Evolutionary conservation across 1,284 basidiomycete genomes (phyloP), one percentile per base, ranked within the genome.

Genomic region (Pseudozyma thailandica): DNA sequence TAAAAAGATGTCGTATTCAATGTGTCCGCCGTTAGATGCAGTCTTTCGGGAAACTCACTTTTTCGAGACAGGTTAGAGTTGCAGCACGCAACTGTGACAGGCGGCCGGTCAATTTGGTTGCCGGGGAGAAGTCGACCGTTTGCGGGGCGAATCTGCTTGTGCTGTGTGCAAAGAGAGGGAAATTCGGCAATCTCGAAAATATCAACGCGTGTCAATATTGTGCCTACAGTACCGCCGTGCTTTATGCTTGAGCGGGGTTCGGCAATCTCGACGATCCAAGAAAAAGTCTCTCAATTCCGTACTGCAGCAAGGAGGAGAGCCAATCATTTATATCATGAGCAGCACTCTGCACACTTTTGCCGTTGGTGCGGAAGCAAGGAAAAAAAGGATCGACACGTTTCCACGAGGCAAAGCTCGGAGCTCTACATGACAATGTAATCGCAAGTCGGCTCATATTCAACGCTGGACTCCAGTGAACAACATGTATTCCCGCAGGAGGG

Each of bases 101-200:
- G n/a, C n/a, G n/a, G 54, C 62, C 62, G 56, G 62, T 48, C 56
- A 65, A 59, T 59, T 59, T 59, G 56, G 51, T 55, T 49, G 35
- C 62, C 62, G 62, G 13, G 33, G 15, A 7, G 30, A 31, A 5
- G 15, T 6, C 5, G 33, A 7, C 5, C 15, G 33, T 35, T 12
- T 35, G 33, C 13, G 33, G 33, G 13, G 13, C 33, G n/a, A 35
- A 35, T n/a, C n/a, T n/a, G n/a, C n/a, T n/a, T n/a, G n/a, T n/a
- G n/a, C n/a, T n/a, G n/a, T n/a, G n/a, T n/a, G n/a, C n/a, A n/a
- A n/a, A n/a, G 5, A n/a, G 13, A 50, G 35, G 2, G 18, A 26
- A 13, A 27, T 18, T 20, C 50, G 39, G 30, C 21, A 51, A 51
- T 42, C 49, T 50, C 37, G 18, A 18, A 47, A 20, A 15, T 23